Evolutionary conservation across 139 green algal genomes (phyloP).

Genomic region (Closterium sp.): DNA sequence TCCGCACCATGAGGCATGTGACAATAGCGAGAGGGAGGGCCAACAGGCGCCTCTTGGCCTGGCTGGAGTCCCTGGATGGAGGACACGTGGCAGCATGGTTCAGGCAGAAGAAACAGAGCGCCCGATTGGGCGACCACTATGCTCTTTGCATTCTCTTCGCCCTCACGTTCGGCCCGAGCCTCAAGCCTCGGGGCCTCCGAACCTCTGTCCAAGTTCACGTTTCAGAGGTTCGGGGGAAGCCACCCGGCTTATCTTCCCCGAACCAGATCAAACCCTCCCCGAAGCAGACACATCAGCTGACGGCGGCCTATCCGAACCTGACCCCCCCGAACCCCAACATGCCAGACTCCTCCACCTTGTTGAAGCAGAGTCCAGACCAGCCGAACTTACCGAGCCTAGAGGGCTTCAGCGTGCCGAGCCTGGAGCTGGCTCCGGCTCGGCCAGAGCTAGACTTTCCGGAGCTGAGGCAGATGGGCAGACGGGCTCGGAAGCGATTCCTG

Average conservation of each 20-base stretch:
- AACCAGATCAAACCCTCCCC: background rate
- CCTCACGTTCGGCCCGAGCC: conserved; percentile 10
- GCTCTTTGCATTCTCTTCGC: conserved; percentile 19
- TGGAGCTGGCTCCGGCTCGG: background rate
- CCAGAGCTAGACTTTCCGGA: background rate
- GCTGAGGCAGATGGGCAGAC: conserved; percentile 8
- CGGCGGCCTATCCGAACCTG: background rate
- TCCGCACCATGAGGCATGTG: background rate
- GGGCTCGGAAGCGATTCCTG: conserved; percentile 2
- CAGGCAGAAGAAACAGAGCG: background rate
- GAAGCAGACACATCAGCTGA: background rate
- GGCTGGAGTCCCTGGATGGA: conserved; percentile 8
- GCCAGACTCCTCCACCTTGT: background rate
- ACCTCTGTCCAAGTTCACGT: conserved; percentile 29
- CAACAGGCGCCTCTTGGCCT: background rate
- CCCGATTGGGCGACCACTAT: conserved; percentile 30
- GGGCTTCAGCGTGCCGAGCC: background rate
- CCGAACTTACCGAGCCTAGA: background rate
- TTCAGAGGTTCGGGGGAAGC: background rate
- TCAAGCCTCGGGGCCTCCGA: background rate
- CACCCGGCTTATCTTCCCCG: background rate
- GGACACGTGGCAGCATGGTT: conserved; percentile 22
- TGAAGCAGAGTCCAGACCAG: background rate
- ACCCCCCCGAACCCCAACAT: background rate
- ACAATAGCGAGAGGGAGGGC: background rate